phyloP scores from a whole-genome alignment of 2,329 filamentous ascomycete genomes.

The Stemphylium lycopersici region DNA sequence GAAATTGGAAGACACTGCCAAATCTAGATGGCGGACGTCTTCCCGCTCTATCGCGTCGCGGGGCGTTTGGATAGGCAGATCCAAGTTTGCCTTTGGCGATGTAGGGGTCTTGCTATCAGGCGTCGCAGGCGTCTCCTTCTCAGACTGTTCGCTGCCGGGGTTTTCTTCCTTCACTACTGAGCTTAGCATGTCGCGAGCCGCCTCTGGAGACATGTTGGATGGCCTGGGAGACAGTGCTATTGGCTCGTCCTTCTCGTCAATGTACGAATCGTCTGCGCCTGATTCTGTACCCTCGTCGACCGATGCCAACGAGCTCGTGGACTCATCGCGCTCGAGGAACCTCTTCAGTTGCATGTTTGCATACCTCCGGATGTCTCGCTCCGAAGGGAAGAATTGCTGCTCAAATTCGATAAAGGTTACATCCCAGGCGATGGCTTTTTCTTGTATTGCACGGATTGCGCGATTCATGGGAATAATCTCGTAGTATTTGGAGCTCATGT shows the following conservation, averaged over 20 bases:
- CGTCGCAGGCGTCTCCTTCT: conserved; percentile 8
- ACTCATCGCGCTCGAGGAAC: conserved; percentile 85
- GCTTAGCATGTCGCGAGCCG: conserved; percentile 67
- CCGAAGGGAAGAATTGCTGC: conserved; percentile 86
- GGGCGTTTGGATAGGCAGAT: conserved; percentile 36
- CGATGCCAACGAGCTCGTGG: conserved; percentile 73
- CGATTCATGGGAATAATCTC: conserved; percentile 94
- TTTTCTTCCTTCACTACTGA: conserved; percentile 70
- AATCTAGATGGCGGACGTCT: conserved; percentile 66
- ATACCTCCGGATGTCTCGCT: conserved; percentile 92
- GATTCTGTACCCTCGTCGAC: conserved; percentile 69
- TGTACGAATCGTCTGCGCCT: conserved; percentile 36
- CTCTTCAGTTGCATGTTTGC: conserved; percentile 93
- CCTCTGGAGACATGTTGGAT: conserved; percentile 62
- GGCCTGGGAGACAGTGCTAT: conserved; percentile 42
- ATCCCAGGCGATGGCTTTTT: conserved; percentile 94
- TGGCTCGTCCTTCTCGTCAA: conserved; percentile 40
- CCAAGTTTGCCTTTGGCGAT: conserved; percentile 15
- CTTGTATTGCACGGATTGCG: conserved; percentile 86
- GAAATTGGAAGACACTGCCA: conserved; percentile 58
- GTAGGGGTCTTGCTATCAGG: conserved; percentile 17
- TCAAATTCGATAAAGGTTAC: conserved; percentile 89
- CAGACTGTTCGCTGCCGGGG: conserved; percentile 26
- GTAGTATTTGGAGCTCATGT: conserved; percentile 94
- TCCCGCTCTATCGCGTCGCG: conserved; percentile 54